Evolutionary conservation across 179 eudicot genomes (phyloP), one percentile per base, ranked within the genome.

Genomic region (Pouteria campechiana): DNA sequence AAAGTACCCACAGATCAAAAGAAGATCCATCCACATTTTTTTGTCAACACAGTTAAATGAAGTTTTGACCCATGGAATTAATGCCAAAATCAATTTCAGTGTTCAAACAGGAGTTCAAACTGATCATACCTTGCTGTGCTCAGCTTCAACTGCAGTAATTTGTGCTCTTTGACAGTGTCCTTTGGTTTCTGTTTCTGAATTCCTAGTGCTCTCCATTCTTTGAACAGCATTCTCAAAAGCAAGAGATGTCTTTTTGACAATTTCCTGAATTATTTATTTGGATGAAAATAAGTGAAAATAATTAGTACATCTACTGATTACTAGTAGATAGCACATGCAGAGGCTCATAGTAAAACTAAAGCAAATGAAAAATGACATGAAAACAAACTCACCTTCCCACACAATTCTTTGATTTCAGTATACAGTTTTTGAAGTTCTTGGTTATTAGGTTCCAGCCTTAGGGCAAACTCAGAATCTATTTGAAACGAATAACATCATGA

Each of bases 401-500:
- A 61, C 67, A 90, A 61, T 29, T 83, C 66, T 65, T 82, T 90
- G 40, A 59, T 61, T 29, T 90, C 96, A 15, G 61, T 58, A 51
- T 68, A 65, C 69, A 86, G 96, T 70, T 73, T 90, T 74, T 82
- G 86, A 42, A 90, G 58, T 55, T 90, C 98, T 64, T 66, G 80
- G 52, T 79, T 82, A 30, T 77, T 64, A 24, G 98, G 96, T 71
- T 90, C 98, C 67, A 90, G 63, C 59, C 81, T 77, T 67, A 82
- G 58, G 13, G 96, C 92, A 75, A 87, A 82, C 38, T 86, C 94
- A 56, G 83, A 82, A 75, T 90, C 98, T 90, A 46, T 41, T 46
- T 50, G 33, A 41, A 11, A 41, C 7, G 44, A 20, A 21, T 30
- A 48, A 39, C 32, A 54, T 21, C 9, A 16, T 17, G 8, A 30